Conservation (phyloP, 169 alveolate genomes). For the Theileria annulata region DNA sequence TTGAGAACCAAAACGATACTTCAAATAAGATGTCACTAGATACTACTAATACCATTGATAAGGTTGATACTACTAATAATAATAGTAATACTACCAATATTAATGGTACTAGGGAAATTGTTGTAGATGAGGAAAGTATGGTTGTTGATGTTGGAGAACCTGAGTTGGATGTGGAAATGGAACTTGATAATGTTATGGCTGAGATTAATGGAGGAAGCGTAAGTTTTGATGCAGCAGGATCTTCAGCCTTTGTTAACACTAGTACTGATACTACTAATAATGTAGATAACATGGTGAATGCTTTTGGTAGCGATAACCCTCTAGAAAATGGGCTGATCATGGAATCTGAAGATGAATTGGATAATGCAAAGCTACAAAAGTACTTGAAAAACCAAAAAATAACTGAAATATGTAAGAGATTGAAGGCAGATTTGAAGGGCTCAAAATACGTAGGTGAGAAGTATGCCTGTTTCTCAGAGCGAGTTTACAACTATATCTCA, state of each 20-base stretch:
- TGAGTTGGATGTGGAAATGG: too few relatives aligned
- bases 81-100: too few relatives aligned
- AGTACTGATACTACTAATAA: too few relatives aligned
- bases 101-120: neutral
- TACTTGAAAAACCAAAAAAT: neutral
- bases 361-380: neutral
- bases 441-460: neutral
- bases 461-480: slow-evolving; percentile 3
- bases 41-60: neutral
- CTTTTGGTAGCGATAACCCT: neutral
- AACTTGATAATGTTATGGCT: too few relatives aligned
- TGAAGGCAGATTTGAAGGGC: slow-evolving; percentile 7
- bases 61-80: neutral
- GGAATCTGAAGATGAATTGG: slow-evolving; percentile 5
- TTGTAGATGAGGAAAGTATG: neutral
- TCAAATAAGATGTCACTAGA: neutral
- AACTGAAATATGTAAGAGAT: neutral
- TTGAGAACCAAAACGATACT: neutral
- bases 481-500: slow-evolving; percentile 12
- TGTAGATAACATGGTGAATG: too few relatives aligned
- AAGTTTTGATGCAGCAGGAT: too few relatives aligned
- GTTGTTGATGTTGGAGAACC: too few relatives aligned
- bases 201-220: too few relatives aligned
- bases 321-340: neutral
- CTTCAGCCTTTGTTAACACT: too few relatives aligned